Evolutionary conservation across 2,329 filamentous ascomycete species (phyloP).

Genomic region (Scedosporium minutisporum): DNA sequence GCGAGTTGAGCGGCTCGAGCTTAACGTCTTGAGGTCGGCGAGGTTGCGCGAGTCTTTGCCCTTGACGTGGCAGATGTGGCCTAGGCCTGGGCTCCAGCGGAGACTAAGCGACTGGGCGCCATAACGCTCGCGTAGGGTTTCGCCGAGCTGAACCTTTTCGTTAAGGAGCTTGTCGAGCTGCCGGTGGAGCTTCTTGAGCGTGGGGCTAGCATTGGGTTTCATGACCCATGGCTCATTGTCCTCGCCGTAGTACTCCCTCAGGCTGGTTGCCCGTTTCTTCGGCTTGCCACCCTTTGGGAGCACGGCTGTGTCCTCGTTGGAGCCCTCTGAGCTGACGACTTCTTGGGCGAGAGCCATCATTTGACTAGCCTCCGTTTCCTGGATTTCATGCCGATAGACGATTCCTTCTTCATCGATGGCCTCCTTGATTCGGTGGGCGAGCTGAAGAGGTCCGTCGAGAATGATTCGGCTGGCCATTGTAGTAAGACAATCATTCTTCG

Average conservation of each 20-base stretch:
- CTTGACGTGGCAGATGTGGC: conserved; percentile 85
- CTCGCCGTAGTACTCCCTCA: conserved; percentile 49
- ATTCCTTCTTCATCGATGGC: conserved; percentile 92
- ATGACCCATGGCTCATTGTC: conserved; percentile 55
- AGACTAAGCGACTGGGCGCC: conserved; percentile 59
- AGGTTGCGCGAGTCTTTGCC: conserved; percentile 56
- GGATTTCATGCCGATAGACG: conserved; percentile 66
- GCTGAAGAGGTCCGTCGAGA: conserved; percentile 54
- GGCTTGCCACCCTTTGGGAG: conserved; percentile 42
- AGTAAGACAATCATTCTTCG: conserved; percentile 25
- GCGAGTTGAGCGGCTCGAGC: conserved; percentile 72
- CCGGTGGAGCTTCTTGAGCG: conserved; percentile 57
- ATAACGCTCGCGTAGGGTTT: conserved; percentile 52
- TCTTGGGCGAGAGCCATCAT: conserved; percentile 66
- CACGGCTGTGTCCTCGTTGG: conserved; percentile 41
- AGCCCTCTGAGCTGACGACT: conserved; percentile 57
- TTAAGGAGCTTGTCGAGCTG: conserved; percentile 50
- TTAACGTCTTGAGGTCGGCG: conserved; percentile 42
- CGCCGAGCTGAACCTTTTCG: conserved; percentile 52
- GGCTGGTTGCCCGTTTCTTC: conserved; percentile 33
- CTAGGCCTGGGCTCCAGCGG: conserved; percentile 77
- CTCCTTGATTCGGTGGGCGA: conserved; percentile 61
- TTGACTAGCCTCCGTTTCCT: conserved; percentile 61
- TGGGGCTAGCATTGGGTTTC: conserved; percentile 57
- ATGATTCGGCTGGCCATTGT: conserved; percentile 48